phyloP scores from a whole-genome alignment of 129 eudicot genomes.

The Lactuca saligna region DNA sequence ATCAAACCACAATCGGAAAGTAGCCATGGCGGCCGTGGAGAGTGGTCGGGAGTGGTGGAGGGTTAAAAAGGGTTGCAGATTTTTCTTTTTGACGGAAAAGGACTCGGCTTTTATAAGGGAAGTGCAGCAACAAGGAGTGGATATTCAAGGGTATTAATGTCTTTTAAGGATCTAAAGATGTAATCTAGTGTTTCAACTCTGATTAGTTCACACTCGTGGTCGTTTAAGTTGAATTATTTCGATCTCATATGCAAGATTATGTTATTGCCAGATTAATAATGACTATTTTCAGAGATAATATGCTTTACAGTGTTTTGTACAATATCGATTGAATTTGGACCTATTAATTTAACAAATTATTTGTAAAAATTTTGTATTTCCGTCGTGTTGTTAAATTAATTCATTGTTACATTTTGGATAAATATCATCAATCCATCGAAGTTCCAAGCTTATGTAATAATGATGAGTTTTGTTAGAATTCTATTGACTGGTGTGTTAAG shows the following conservation, averaged over 20 bases:
- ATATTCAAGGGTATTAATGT: conserved; percentile 8
- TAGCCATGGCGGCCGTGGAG: conserved; percentile 8
- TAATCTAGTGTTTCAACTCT: conserved; percentile 2
- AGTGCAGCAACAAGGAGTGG: background rate
- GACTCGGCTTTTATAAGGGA: conserved; percentile 16
- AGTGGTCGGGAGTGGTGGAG: background rate
- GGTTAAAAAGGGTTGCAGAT: conserved; percentile 14
- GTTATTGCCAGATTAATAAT: background rate
- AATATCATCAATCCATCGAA: no score
- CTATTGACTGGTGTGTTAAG: no score
- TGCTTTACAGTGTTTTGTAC: background rate
- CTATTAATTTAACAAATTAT: no score
- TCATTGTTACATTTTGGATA: no score
- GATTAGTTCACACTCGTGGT: background rate
- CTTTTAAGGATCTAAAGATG: conserved; percentile 2
- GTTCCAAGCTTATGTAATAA: no score
- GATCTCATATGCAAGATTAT: background rate
- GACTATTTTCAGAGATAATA: background rate
- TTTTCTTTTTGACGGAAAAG: conserved; percentile 28
- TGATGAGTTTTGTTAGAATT: no score
- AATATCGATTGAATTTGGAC: background rate
- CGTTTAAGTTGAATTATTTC: conserved; percentile 7
- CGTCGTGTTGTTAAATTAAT: no score
- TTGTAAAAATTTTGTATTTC: no score
- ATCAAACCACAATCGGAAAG: background rate